These are phyloP conservation scores for Thalassiosira profunda DNA, from an alignment of 108 stramenopile genomes.

Conservation along the genomic window DNA sequence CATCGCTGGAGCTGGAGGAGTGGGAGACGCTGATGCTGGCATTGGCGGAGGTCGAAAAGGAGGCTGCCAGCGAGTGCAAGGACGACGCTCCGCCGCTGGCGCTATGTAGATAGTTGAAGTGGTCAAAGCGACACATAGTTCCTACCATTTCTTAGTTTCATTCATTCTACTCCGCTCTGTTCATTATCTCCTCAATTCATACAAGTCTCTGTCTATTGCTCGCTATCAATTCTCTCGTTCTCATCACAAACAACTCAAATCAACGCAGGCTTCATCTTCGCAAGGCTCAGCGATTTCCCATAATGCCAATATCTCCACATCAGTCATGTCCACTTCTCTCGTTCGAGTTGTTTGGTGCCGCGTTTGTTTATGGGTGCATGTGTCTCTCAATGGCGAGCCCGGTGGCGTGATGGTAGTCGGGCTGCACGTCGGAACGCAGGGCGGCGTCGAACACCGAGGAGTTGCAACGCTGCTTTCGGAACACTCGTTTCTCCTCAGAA, in stretches of 20 bases:
- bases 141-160: too few species aligned
- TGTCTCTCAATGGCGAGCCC: slow-evolving; percentile 14
- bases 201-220: too few species aligned
- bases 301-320: slow-evolving; percentile 7
- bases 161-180: too few species aligned
- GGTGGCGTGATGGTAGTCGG: slow-evolving; percentile 21
- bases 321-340: slow-evolving; percentile 16
- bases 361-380: too few species aligned
- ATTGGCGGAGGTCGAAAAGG: slow-evolving; percentile 39
- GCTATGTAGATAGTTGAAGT: too few species aligned
- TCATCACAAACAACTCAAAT: background rate
- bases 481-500: background rate
- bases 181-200: too few species aligned
- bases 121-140: too few species aligned
- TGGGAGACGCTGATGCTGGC: slow-evolving; percentile 71
- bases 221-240: too few species aligned
- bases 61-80: background rate
- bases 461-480: background rate
- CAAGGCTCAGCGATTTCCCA: background rate
- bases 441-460: background rate
- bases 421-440: background rate
- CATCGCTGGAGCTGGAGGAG: slow-evolving; percentile 65
- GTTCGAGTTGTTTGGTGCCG: too few species aligned
- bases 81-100: background rate
- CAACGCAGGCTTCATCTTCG: slow-evolving; percentile 5